Percentiles rank a stretch among this genome's conserved stretches.
Evolutionary conservation across 2,329 filamentous ascomycete genomes (phyloP).

Genomic region (Colletotrichum brevisporum): DNA sequence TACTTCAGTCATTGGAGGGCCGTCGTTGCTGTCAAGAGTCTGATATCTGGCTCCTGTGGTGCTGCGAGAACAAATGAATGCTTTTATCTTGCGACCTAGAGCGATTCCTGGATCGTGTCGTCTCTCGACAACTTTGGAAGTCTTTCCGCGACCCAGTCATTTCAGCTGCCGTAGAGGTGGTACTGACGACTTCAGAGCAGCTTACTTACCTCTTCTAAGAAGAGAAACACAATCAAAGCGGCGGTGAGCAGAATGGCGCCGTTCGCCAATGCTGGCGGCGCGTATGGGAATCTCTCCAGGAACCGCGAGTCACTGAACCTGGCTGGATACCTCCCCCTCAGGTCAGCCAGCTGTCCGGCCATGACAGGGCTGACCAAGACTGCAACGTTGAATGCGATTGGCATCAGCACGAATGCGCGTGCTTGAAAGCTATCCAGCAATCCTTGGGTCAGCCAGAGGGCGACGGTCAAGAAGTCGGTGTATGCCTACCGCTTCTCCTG

Average conservation of each 20-base stretch:
- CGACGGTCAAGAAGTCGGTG: too few species aligned
- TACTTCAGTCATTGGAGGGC: neutral
- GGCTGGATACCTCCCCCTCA: neutral
- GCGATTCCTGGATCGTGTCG: slow-evolving; percentile 4
- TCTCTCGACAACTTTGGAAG: neutral
- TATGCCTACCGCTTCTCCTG: neutral
- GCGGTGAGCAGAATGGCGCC: neutral
- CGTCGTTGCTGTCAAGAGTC: neutral
- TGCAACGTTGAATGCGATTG: neutral
- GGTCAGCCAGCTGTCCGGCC: slow-evolving; percentile 2
- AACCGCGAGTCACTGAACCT: neutral
- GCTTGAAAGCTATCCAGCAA: neutral
- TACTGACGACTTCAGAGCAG: neutral
- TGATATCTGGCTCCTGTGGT: neutral
- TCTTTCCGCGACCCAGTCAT: neutral
- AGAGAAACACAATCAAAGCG: neutral
- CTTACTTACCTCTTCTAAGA: slow-evolving; percentile 17
- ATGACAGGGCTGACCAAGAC: slow-evolving; percentile 1
- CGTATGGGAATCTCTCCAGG: neutral
- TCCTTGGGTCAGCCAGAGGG: neutral
- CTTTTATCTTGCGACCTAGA: neutral
- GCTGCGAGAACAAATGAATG: neutral
- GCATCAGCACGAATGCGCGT: neutral
- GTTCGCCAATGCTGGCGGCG: neutral
- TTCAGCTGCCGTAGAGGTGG: neutral